Evolutionary conservation across 2,329 filamentous ascomycete genomes (phyloP).

Genomic region (Penicillium sp.): DNA sequence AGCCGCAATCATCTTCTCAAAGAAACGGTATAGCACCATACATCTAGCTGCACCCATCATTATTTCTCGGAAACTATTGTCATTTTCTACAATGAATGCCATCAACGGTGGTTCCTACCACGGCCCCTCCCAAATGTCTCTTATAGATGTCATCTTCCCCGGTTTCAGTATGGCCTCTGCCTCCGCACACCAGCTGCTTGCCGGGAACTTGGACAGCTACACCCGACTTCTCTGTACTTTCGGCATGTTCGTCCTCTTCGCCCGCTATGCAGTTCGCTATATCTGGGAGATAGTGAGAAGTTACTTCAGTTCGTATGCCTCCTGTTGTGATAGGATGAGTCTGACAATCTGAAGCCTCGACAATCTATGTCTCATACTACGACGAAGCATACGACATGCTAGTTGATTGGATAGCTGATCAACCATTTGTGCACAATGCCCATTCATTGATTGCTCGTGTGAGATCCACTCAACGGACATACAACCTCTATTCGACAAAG

Average conservation of each 20-base stretch:
- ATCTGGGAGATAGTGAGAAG: constrained; percentile 25
- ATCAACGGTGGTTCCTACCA: constrained; percentile 16
- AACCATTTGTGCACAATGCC: constrained; percentile 24
- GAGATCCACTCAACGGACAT: constrained; percentile 23
- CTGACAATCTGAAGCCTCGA: constrained; percentile 25
- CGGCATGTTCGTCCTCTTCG: constrained; percentile 25
- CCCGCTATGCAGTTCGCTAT: constrained; percentile 26
- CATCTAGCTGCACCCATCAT: neutral
- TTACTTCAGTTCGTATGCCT: constrained; percentile 29
- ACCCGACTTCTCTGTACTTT: constrained; percentile 25
- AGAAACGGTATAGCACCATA: neutral
- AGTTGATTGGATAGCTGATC: constrained; percentile 24
- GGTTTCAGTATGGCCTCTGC: constrained; percentile 25
- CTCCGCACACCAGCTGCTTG: constrained; percentile 24
- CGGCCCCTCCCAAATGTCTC: constrained; percentile 23
- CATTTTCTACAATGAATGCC: constrained; percentile 17
- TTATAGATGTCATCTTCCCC: constrained; percentile 30
- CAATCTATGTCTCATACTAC: constrained; percentile 28
- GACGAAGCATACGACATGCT: constrained; percentile 30
- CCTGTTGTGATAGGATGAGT: constrained; percentile 13
- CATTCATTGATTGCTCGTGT: constrained; percentile 24
- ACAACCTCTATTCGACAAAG: constrained; percentile 20
- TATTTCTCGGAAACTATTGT: no score
- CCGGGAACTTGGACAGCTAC: constrained; percentile 28
- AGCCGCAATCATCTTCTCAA: neutral